Evolutionary conservation across 1,139 yeast species (phyloP).

Genomic region (Geotrichum cucujoidarum): DNA sequence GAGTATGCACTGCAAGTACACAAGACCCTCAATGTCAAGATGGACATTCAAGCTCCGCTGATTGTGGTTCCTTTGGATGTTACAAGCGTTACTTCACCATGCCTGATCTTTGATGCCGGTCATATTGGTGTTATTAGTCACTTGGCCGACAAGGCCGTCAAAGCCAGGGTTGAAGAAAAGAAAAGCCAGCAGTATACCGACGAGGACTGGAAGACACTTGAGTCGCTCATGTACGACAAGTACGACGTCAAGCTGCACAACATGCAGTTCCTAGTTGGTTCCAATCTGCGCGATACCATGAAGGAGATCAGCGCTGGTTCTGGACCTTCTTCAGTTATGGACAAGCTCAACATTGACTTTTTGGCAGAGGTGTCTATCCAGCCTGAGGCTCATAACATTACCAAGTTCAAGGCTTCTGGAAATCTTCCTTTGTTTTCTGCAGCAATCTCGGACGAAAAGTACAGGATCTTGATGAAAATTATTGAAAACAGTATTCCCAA

Average conservation of each 20-base stretch:
- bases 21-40: conserved; percentile 74
- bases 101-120: conserved; percentile 91
- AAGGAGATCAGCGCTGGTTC: conserved; percentile 35
- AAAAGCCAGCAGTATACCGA: conserved; percentile 57
- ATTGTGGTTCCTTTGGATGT: conserved; percentile 82
- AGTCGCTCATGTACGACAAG: conserved; percentile 84
- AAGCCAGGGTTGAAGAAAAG: conserved; percentile 66
- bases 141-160: conserved; percentile 62
- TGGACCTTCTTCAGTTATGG: conserved; percentile 56
- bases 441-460: conserved; percentile 80
- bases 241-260: conserved; percentile 72
- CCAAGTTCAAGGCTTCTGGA: conserved; percentile 70
- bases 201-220: conserved; percentile 65
- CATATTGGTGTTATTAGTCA: conserved; percentile 82
- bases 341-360: conserved; percentile 68
- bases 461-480: conserved; percentile 76
- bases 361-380: conserved; percentile 74
- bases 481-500: conserved; percentile 67
- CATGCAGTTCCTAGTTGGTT: conserved; percentile 84
- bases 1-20: conserved; percentile 93
- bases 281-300: conserved; percentile 70
- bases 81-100: conserved; percentile 73
- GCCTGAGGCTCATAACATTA: conserved; percentile 70
- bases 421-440: conserved; percentile 70
- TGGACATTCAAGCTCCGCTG: conserved; percentile 91